Evolutionary conservation across 2,329 filamentous ascomycete species (phyloP), one percentile per base, ranked within the genome.

Genomic region (Fusarium staphyleae): DNA sequence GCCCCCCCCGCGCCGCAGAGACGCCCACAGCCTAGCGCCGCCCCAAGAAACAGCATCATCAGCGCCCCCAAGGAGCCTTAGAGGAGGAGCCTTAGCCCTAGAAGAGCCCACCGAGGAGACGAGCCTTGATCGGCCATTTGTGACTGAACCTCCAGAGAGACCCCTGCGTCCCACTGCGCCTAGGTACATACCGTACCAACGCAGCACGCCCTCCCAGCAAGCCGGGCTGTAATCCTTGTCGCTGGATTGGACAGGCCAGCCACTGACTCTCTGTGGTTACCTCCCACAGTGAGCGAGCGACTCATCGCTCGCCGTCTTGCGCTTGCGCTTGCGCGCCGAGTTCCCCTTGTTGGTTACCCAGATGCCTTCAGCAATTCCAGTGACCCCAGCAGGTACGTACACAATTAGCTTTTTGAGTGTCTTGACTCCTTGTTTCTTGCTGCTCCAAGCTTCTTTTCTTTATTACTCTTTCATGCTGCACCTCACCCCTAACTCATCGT

Each of bases 301-400:
- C 52, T 64, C 52, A 66, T 65, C 52, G 35, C 28, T 54, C 54
- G 34, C 40, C n/a, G 22, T 50, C 13, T 55, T 44, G 54, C 59
- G 43, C 48, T 53, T 58, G 48, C n/a, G 37, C 43, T 35, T 41
- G 24, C 43, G 47, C 42, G 50, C 47, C 55, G 44, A 60, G 49
- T 57, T 56, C 60, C 61, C 59, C 61, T 62, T 50, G 48, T 45
- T 57, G 34, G 12, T 30, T 12, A n/a, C 59, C 52, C 64, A 63
- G 62, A 68, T 68, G 66, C 66, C 66, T 67, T 68, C 66, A 63
- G 66, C 63, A 60, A 63, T 68, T 57, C 61, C 64, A 40, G 63
- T 67, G 49, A 55, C 60, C 62, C 64, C 62, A 63, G 62, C 58
- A 57, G 66, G 66, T 68, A 50, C 57, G 66, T 68, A 24, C 22